phyloP scores from a whole-genome alignment of 164 flowering plant species.

The Houttuynia cordata region DNA sequence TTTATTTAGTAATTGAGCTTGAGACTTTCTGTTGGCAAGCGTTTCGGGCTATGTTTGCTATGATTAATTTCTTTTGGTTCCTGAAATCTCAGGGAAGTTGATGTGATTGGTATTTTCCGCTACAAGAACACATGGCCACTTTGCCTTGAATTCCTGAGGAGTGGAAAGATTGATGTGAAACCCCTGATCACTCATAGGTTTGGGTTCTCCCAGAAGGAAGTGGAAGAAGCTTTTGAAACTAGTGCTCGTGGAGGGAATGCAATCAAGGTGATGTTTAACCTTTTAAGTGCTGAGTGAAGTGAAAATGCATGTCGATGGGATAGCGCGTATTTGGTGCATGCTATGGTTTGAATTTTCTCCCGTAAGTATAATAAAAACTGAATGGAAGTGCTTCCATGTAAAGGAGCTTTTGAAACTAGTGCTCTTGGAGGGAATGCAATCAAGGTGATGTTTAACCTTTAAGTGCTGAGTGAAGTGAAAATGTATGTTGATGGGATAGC shows the following conservation, averaged over 20 bases:
- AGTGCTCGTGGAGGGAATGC: slow-evolving; percentile 87
- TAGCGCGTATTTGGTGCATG: neutral
- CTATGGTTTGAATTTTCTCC: neutral
- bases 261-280: slow-evolving; percentile 95
- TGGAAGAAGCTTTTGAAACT: slow-evolving; percentile 92
- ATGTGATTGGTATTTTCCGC: slow-evolving; percentile 73
- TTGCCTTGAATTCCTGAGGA: slow-evolving; percentile 72
- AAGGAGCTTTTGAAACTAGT: slow-evolving; percentile 78
- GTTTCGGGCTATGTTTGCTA: neutral
- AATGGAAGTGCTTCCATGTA: neutral
- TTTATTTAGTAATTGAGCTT: neutral
- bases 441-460: slow-evolving; percentile 95
- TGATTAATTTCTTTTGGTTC: neutral
- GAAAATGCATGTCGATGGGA: neutral
- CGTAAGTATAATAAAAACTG: neutral
- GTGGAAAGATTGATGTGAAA: slow-evolving; percentile 95
- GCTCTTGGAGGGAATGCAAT: slow-evolving; percentile 85
- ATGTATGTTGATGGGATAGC: neutral
- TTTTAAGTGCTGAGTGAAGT: slow-evolving; percentile 20
- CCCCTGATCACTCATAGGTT: slow-evolving; percentile 93
- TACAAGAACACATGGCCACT: slow-evolving; percentile 97
- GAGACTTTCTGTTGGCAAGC: neutral
- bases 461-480: slow-evolving; percentile 3
- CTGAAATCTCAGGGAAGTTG: slow-evolving; percentile 59
- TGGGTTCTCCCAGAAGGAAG: slow-evolving; percentile 82